Evolutionary conservation across 139 green algal genomes (phyloP).

Genomic region (Asterochloris sp.): DNA sequence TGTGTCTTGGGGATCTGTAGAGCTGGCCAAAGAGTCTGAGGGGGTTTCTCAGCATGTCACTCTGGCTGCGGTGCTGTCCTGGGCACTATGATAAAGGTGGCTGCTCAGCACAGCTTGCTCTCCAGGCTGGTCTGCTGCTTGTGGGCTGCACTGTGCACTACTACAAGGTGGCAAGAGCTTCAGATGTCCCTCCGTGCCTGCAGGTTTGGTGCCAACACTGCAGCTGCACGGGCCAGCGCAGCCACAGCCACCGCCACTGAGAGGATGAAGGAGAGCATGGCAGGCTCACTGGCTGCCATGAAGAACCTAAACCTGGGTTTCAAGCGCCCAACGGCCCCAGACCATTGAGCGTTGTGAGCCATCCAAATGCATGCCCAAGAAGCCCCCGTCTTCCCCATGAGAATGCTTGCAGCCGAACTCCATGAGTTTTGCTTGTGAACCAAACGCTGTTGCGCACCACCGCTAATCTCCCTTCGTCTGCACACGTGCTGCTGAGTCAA

Average conservation of each 20-base stretch:
- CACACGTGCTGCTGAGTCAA: no score
- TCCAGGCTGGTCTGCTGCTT: neutral
- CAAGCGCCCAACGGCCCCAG: slow-evolving; percentile 1
- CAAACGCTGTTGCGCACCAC: no score
- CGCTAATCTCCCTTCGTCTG: no score
- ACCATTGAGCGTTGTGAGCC: neutral
- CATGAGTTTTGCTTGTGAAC: no score
- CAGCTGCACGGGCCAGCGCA: slow-evolving; percentile 19
- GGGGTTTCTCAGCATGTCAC: neutral
- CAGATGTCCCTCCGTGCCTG: neutral
- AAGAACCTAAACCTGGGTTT: slow-evolving; percentile 27
- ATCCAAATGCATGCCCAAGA: no score
- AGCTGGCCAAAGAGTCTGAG: neutral
- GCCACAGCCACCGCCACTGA: slow-evolving; percentile 14
- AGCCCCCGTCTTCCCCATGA: no score
- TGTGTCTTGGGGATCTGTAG: neutral
- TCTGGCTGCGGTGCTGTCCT: neutral
- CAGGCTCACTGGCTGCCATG: slow-evolving; percentile 28
- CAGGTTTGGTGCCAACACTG: slow-evolving; percentile 30
- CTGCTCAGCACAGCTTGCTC: neutral
- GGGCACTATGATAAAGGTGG: neutral
- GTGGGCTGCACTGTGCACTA: neutral
- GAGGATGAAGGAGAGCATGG: slow-evolving; percentile 28
- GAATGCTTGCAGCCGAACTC: no score
- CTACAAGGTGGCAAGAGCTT: neutral